These are phyloP conservation scores for Kodamaea anthophila DNA, from an alignment of 1,139 yeast genomes.

Conservation along the genomic window DNA sequence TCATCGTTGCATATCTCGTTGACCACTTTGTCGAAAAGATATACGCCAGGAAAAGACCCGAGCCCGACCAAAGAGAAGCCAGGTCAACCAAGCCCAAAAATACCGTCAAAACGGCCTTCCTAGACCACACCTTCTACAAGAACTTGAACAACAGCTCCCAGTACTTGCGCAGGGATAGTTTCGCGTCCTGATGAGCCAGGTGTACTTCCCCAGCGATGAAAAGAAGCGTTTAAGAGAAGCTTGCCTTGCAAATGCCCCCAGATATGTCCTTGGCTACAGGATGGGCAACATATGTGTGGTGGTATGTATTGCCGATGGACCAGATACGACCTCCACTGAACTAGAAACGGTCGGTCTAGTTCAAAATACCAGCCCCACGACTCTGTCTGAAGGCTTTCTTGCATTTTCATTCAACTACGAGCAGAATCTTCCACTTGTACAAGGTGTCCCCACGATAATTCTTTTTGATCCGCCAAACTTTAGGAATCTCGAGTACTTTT, in stretches of 20 bases:
- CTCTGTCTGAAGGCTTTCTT: too few species aligned
- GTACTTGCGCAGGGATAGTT: constrained; percentile 39
- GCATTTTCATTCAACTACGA: too few species aligned
- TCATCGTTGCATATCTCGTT: constrained; percentile 1
- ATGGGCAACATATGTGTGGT: constrained; percentile 12
- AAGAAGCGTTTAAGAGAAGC: constrained; percentile 9
- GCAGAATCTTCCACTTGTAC: too few species aligned
- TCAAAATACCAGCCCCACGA: too few species aligned
- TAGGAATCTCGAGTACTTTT: constrained; percentile 69
- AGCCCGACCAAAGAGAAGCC: background rate
- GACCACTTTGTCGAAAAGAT: constrained; percentile 4
- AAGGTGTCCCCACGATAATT: constrained; percentile 42
- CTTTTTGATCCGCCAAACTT: constrained; percentile 72
- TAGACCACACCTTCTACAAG: constrained; percentile 25
- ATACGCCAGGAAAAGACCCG: constrained; percentile 5
- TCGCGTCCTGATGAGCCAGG: constrained; percentile 21
- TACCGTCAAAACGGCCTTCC: background rate
- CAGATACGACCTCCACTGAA: too few species aligned
- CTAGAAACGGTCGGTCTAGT: too few species aligned
- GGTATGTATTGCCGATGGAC: too few species aligned
- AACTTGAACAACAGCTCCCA: constrained; percentile 39
- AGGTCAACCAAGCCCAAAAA: background rate
- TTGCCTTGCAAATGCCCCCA: too few species aligned
- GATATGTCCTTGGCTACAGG: constrained; percentile 28
- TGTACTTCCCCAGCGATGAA: constrained; percentile 35